These are phyloP conservation scores for Leishmania braziliensis DNA, from an alignment of 208 protist genomes.

Conservation along the genomic window DNA sequence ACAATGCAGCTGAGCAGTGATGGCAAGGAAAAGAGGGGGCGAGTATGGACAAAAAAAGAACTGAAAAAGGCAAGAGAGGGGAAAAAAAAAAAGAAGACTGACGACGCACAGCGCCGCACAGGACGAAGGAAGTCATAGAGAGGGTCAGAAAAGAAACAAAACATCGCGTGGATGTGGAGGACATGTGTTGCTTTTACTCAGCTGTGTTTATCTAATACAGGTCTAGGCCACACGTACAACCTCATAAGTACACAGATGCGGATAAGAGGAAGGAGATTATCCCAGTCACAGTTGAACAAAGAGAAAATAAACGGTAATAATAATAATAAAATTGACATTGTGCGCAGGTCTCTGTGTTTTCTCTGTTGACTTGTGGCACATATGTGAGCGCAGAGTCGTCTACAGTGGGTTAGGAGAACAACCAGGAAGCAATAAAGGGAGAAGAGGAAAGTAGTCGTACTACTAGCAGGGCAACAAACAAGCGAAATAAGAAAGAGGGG, in stretches of 20 bases:
- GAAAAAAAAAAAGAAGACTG: not conserved
- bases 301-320: too few relatives aligned
- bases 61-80: not conserved
- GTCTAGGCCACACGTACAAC: not conserved
- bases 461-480: not conserved
- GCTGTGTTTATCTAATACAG: not conserved
- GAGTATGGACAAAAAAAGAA: not conserved
- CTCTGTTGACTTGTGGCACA: not conserved
- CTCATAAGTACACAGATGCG: not conserved
- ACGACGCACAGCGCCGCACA: not conserved
- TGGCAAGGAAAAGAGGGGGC: not conserved
- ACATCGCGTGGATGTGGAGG: not conserved
- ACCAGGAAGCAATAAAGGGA: not conserved
- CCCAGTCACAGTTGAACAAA: too few relatives aligned
- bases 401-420: not conserved
- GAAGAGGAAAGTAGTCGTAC: too few relatives aligned
- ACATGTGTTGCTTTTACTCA: not conserved
- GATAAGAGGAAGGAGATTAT: not conserved
- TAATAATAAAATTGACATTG: too few relatives aligned
- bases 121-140: not conserved
- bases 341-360: not conserved
- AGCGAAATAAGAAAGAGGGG: not conserved
- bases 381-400: not conserved
- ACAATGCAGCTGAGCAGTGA: not conserved
- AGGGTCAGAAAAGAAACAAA: slow-evolving; percentile 8